A percentile compares a stretch with the other conserved stretches of the same genome.
phyloP scores from a whole-genome alignment of 768 basidiomycete genomes.

The Tricholoma sp. region DNA sequence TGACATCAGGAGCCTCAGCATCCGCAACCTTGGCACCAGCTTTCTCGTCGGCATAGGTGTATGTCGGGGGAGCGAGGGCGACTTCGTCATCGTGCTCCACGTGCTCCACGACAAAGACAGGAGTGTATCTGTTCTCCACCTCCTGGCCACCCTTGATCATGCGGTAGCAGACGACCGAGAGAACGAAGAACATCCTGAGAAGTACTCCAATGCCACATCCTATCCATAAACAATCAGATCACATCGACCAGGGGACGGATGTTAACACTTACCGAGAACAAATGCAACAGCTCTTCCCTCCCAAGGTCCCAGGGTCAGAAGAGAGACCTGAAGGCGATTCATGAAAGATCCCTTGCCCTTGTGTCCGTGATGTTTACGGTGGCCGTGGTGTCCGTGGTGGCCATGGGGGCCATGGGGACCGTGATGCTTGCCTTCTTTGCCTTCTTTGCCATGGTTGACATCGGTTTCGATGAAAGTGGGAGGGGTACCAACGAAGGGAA shows the following conservation, averaged over 20 bases:
- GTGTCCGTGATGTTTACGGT: constrained; percentile 18
- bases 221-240: constrained; percentile 18
- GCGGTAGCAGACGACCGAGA: constrained; percentile 58
- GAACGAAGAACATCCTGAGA: constrained; percentile 75
- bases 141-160: constrained; percentile 38
- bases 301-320: constrained; percentile 74
- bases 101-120: constrained; percentile 31
- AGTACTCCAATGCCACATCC: constrained; percentile 85
- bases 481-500: constrained; percentile 27
- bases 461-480: constrained; percentile 12
- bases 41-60: constrained; percentile 52
- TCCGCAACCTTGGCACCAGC: constrained; percentile 1
- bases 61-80: constrained; percentile 50
- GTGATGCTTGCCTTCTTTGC: too few species aligned
- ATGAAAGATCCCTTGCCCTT: constrained; percentile 40
- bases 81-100: constrained; percentile 47
- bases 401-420: constrained; percentile 15
- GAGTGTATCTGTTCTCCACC: constrained; percentile 36
- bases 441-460: not conserved
- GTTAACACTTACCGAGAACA: constrained; percentile 52
- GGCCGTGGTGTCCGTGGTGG: constrained; percentile 18
- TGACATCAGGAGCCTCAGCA: not conserved
- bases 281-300: constrained; percentile 81
- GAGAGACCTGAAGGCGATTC: constrained; percentile 55
- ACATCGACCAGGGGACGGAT: not conserved